Evolutionary conservation across 2,329 filamentous ascomycete genomes (phyloP), one percentile per base, ranked within the genome.

Genomic region (Scopulariopsis brevicaulis): DNA sequence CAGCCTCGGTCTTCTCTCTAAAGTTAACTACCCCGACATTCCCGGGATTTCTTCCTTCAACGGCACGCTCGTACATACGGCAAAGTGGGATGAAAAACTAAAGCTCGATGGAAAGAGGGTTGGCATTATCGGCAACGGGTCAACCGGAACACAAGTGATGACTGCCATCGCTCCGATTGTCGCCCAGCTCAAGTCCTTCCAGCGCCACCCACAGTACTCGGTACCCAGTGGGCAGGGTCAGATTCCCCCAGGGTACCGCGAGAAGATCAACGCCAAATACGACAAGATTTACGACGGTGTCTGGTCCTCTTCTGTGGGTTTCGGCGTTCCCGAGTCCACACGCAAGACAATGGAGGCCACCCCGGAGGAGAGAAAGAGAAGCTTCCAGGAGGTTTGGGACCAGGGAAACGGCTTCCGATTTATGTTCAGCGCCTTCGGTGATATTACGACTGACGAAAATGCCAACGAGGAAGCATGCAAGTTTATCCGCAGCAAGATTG

Each of bases 41-140:
- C 37, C 37, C 11, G 75, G 73, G 72, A 55, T 57, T 1, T 58
- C 72, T 37, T 61, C 61, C 11, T 76, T 71, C 65, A 62, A 70
- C 53, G 73, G 74, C 18, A 63, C 68, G 28, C 61, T 71, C 3
- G 68, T 67, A 37, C 74, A 77, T 60, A 73, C 72, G 3, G 66
- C 70, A 8, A 65, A 66, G 14, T 76, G 73, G 73, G 70, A 74
- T 53, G 64, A 70, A 24, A 62, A 15, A n/a, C 51, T 62, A 11
- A 35, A 58, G 10, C 57, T 61, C 20, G 59, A 55, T 3, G 65
- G 60, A 7, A 69, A 69, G 55, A 59, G 48, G 7, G 62, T 72
- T 0, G 70, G 67, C 2, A 60, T 71, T 8, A 66, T 72, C 40
- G 70, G 70, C 5, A 67, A 65, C 32, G 69, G 70, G 2, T 66